These are phyloP conservation scores for Sungouiella blattae DNA, from an alignment of 805 yeast species.

Conservation along the genomic window DNA sequence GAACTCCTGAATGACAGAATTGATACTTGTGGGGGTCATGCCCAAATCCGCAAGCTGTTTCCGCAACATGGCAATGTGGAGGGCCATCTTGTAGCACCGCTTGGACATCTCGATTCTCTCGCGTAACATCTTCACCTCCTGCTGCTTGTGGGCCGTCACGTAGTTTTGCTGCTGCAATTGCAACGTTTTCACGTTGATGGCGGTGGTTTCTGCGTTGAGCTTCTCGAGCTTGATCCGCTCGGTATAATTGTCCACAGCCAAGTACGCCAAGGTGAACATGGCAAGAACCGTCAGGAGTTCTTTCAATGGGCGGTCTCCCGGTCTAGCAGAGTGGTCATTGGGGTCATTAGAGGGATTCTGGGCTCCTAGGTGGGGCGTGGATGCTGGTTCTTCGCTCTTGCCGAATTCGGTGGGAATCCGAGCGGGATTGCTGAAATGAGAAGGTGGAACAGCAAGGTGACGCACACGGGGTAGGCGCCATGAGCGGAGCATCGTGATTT, in stretches of 20 bases:
- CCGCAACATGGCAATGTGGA: conserved; percentile 64
- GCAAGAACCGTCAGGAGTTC: conserved; percentile 44
- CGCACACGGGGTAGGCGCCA: too few species aligned
- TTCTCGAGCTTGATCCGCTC: conserved; percentile 38
- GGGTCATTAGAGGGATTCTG: not conserved
- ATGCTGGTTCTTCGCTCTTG: not conserved
- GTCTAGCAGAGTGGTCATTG: too few species aligned
- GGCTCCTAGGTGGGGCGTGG: too few species aligned
- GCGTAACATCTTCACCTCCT: conserved; percentile 49
- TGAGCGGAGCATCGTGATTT: too few species aligned
- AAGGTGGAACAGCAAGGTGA: too few species aligned
- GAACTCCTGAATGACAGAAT: conserved; percentile 51
- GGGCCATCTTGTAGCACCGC: conserved; percentile 55
- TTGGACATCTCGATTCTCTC: conserved; percentile 47
- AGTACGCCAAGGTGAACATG: conserved; percentile 41
- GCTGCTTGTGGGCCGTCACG: conserved; percentile 47
- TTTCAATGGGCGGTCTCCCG: conserved; percentile 5
- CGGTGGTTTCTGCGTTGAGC: conserved; percentile 29
- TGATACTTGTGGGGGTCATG: conserved; percentile 53
- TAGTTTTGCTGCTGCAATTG: conserved; percentile 47
- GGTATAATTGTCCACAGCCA: conserved; percentile 51
- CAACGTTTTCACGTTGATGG: conserved; percentile 34
- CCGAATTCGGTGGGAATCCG: not conserved
- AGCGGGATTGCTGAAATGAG: conserved; percentile 2
- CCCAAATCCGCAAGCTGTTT: conserved; percentile 59